These are phyloP conservation scores for Naganishia onofrii DNA, from an alignment of 768 basidiomycete genomes.

Conservation along the genomic window DNA sequence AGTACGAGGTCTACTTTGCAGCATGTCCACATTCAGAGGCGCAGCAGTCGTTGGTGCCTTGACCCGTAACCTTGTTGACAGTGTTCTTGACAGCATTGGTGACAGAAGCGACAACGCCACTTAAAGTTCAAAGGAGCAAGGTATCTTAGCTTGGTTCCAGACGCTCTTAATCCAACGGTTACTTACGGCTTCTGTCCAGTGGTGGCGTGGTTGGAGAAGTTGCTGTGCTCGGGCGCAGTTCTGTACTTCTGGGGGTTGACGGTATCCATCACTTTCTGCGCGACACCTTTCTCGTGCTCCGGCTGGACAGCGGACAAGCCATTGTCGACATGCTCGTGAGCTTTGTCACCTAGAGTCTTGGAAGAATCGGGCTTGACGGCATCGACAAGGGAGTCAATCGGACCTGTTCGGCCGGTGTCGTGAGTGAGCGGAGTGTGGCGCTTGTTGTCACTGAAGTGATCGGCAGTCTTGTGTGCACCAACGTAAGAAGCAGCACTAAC, in stretches of 20 bases:
- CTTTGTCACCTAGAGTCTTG: slow-evolving; percentile 22
- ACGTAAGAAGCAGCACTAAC: slow-evolving; percentile 26
- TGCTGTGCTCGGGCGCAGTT: not conserved
- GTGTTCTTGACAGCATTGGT: slow-evolving; percentile 20
- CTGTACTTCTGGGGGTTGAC: slow-evolving; percentile 26
- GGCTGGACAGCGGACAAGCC: slow-evolving; percentile 7
- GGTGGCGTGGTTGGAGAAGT: not conserved
- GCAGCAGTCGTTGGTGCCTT: not conserved
- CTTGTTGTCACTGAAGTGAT: slow-evolving; percentile 24
- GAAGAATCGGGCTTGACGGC: slow-evolving; percentile 22
- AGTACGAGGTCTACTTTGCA: not conserved
- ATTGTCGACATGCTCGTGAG: slow-evolving; percentile 7
- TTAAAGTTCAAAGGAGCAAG: not conserved
- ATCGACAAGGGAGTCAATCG: slow-evolving; percentile 1
- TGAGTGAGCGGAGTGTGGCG: slow-evolving; percentile 15
- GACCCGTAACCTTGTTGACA: slow-evolving; percentile 19
- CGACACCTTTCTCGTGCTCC: slow-evolving; percentile 20
- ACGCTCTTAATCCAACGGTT: not conserved
- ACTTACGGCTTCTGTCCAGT: slow-evolving; percentile 18
- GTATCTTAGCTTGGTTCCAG: not conserved
- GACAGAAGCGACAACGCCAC: slow-evolving; percentile 2
- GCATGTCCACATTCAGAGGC: not conserved
- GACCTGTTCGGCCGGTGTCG: slow-evolving; percentile 18
- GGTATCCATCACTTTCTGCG: slow-evolving; percentile 17
- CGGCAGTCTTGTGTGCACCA: slow-evolving; percentile 25